Evolutionary conservation across 1,284 basidiomycete genomes (phyloP).

Genomic region (Sanghuangporus baumii): DNA sequence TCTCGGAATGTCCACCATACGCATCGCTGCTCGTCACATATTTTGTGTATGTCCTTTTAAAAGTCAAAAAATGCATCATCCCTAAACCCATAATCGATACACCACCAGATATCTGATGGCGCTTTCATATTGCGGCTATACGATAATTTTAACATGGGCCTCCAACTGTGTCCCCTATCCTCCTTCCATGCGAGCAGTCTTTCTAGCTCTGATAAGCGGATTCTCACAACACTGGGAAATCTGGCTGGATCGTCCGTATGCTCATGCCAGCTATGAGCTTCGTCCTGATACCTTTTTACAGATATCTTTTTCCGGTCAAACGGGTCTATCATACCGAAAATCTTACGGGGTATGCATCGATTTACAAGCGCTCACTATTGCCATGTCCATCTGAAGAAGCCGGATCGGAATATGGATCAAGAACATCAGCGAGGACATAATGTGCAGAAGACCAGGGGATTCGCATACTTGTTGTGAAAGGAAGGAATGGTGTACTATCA

Average conservation of each 20-base stretch:
- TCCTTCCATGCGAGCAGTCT: conserved; percentile 33
- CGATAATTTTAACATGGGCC: conserved; percentile 35
- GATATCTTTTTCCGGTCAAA: conserved; percentile 34
- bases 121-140: conserved; percentile 28
- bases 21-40: conserved; percentile 34
- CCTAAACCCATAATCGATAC: conserved; percentile 25
- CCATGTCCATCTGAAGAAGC: conserved; percentile 38
- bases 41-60: conserved; percentile 26
- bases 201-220: conserved; percentile 32
- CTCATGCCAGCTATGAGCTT: not conserved
- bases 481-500: not conserved
- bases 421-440: conserved; percentile 27
- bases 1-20: conserved; percentile 36
- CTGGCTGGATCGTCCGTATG: conserved; percentile 29
- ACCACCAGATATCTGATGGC: conserved; percentile 28
- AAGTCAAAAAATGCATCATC: conserved; percentile 22
- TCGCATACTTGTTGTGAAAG: conserved; percentile 27
- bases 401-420: conserved; percentile 31
- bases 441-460: conserved; percentile 20
- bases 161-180: conserved; percentile 31
- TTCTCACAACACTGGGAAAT: conserved; percentile 27
- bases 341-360: conserved; percentile 44
- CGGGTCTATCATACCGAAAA: conserved; percentile 37
- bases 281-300: conserved; percentile 14
- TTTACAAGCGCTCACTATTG: conserved; percentile 33